Percentiles rank a stretch among this genome's conserved stretches.
Conservation (phyloP, 169 alveolate species). For the Babesia ovata region DNA sequence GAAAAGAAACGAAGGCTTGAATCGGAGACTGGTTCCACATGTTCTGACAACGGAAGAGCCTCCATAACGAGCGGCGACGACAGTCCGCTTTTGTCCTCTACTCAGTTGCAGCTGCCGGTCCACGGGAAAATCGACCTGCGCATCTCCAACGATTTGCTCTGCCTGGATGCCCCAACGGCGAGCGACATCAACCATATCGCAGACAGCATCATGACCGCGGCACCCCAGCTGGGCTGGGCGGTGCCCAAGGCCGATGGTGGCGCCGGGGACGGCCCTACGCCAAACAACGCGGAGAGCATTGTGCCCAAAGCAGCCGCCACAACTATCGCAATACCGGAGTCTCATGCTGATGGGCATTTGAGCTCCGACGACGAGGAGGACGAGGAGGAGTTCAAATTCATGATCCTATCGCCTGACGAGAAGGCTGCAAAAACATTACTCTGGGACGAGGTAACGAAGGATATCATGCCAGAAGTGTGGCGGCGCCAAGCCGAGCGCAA, state of each 20-base stretch:
- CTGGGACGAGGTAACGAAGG: constrained; percentile 87
- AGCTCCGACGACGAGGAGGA: constrained; percentile 73
- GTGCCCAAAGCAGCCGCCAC: neutral
- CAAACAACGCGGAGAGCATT: neutral
- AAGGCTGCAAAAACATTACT: constrained; percentile 77
- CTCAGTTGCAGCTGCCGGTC: constrained; percentile 16
- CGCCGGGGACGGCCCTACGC: neutral
- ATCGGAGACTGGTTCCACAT: constrained; percentile 50
- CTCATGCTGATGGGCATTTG: neutral
- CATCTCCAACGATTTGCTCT: constrained; percentile 49
- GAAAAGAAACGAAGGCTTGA: constrained; percentile 42
- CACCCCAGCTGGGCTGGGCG: constrained; percentile 38
- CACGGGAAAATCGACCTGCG: constrained; percentile 24
- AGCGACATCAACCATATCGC: constrained; percentile 63
- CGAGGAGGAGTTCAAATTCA: constrained; percentile 56
- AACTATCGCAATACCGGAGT: neutral
- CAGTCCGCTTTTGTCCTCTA: constrained; percentile 27
- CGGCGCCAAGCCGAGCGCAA: constrained; percentile 72
- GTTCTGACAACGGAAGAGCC: constrained; percentile 51
- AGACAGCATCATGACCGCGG: constrained; percentile 22
- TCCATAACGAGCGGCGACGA: constrained; percentile 19
- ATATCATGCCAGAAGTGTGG: constrained; percentile 79
- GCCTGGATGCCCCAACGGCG: constrained; percentile 67
- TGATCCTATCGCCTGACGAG: constrained; percentile 81
- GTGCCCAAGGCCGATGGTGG: neutral